Conservation (phyloP, 192 early-diverging fungal genomes). For the Backusella mclennaniae region DNA sequence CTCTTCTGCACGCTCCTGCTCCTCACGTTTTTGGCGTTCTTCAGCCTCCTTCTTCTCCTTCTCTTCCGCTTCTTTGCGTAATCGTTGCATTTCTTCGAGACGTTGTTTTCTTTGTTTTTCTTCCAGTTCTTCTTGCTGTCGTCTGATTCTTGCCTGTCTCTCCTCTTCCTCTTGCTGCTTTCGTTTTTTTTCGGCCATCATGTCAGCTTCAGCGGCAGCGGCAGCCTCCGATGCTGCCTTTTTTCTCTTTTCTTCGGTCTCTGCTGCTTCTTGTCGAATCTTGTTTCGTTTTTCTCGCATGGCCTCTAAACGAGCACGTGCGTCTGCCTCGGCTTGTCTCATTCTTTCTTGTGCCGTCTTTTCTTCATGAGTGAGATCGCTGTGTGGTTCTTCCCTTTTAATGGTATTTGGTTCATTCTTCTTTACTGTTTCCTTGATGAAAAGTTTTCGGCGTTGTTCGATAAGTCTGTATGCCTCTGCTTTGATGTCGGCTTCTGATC, state of each 20-base stretch:
- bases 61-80: slow-evolving; percentile 15
- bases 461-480: slow-evolving; percentile 51
- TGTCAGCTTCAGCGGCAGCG: slow-evolving; percentile 27
- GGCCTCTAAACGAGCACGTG: slow-evolving; percentile 31
- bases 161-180: slow-evolving; percentile 34
- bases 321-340: slow-evolving; percentile 44
- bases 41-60: slow-evolving; percentile 24
- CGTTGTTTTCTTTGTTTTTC: slow-evolving; percentile 11
- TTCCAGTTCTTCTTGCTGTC: slow-evolving; percentile 17
- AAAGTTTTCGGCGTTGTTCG: slow-evolving; percentile 35
- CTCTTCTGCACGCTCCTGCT: slow-evolving; percentile 35
- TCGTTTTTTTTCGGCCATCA: slow-evolving; percentile 37
- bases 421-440: slow-evolving; percentile 4
- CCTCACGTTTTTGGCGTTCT: slow-evolving; percentile 35
- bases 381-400: slow-evolving; percentile 4
- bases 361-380: slow-evolving; percentile 24
- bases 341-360: slow-evolving; percentile 38
- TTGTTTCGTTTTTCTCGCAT: slow-evolving; percentile 29
- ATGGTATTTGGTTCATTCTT: background rate
- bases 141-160: slow-evolving; percentile 7
- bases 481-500: slow-evolving; percentile 51
- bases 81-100: slow-evolving; percentile 17
- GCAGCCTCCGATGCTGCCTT: slow-evolving; percentile 22
- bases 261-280: slow-evolving; percentile 35
- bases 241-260: slow-evolving; percentile 34